Evolutionary conservation across 2,329 filamentous ascomycete species (phyloP), one percentile per base, ranked within the genome.

Genomic region (Rhexocercosporidium sp.): DNA sequence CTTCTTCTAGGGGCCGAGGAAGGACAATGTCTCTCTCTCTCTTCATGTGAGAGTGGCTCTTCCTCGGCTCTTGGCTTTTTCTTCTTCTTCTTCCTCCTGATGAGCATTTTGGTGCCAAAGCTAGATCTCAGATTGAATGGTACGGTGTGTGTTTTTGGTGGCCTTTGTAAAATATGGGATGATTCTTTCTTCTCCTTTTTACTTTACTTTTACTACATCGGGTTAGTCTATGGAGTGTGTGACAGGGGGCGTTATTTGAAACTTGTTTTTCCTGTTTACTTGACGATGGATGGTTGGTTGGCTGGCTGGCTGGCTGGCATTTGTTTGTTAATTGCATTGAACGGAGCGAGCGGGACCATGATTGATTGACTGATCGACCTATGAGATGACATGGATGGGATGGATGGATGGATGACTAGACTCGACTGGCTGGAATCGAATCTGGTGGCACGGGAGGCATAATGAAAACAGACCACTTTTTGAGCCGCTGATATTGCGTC

Each of bases 91-190:
- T 29, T 59, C 34, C 54, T 60, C 63, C 51, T 59, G 54, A 67
- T 61, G 46, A 64, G 61, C 57, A 66, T 66, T 57, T 65, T 49
- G 47, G 61, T 60, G 53, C 51, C 22, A 39, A 47, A 56, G 49
- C 60, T 59, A 64, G 59, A 66, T 63, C 60, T 59, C 51, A 53
- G 27, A 49, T 54, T 25, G 22, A n/a, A 29, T 47, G 49, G 62
- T 46, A n/a, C n/a, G n/a, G 57, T 44, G 44, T 20, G 47, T 20
- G n/a, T 31, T 16, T 22, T 51, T 44, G 44, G 56, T 12, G 9
- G 44, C n/a, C 51, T 53, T 31, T 67, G 66, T 67, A 67, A 61
- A 67, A 62, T 64, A 67, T 64, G 65, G 54, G 65, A 59, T 54
- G 12, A 22, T 47, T 44, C 31, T 25, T 41, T 31, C 31, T 34